Conservation (phyloP, 768 basidiomycete genomes). For the Tulasnella sp. region DNA sequence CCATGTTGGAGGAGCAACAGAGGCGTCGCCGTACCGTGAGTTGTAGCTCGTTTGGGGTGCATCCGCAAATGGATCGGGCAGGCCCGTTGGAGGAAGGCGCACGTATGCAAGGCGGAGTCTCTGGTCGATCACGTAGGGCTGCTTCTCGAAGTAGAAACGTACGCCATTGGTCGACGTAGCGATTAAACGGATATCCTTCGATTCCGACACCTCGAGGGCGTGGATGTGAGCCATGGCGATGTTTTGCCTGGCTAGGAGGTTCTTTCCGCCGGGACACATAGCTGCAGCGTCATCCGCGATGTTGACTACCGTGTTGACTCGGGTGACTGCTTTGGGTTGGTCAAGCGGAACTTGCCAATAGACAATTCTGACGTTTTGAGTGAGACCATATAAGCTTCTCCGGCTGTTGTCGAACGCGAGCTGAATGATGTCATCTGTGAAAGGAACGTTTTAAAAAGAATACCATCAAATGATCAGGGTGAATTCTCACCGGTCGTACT, state of each 20-base stretch:
- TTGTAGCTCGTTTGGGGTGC: neutral
- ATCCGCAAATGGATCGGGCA: slow-evolving; percentile 17
- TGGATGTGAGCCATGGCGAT: slow-evolving; percentile 66
- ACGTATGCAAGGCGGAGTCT: slow-evolving; percentile 63
- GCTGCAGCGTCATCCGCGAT: slow-evolving; percentile 67
- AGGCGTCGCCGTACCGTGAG: slow-evolving; percentile 18
- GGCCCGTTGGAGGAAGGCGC: slow-evolving; percentile 26
- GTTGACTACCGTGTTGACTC: slow-evolving; percentile 63
- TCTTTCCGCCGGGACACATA: slow-evolving; percentile 67
- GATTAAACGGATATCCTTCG: slow-evolving; percentile 61
- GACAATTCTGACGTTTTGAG: slow-evolving; percentile 50
- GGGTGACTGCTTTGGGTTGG: slow-evolving; percentile 53
- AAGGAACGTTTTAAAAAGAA: neutral
- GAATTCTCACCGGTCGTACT: slow-evolving; percentile 49
- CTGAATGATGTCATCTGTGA: slow-evolving; percentile 57
- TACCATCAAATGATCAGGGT: neutral
- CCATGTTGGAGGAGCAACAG: slow-evolving; percentile 26
- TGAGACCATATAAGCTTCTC: slow-evolving; percentile 69
- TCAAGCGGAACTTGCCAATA: slow-evolving; percentile 37
- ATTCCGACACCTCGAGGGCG: slow-evolving; percentile 52
- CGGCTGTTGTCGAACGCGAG: slow-evolving; percentile 57
- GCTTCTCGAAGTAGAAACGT: slow-evolving; percentile 62
- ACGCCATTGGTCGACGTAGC: slow-evolving; percentile 74
- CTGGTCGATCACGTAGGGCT: slow-evolving; percentile 23
- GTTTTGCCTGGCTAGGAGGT: slow-evolving; percentile 46